phyloP scores from a whole-genome alignment of 2,329 filamentous ascomycete species.

The Biscogniauxia sp. region DNA sequence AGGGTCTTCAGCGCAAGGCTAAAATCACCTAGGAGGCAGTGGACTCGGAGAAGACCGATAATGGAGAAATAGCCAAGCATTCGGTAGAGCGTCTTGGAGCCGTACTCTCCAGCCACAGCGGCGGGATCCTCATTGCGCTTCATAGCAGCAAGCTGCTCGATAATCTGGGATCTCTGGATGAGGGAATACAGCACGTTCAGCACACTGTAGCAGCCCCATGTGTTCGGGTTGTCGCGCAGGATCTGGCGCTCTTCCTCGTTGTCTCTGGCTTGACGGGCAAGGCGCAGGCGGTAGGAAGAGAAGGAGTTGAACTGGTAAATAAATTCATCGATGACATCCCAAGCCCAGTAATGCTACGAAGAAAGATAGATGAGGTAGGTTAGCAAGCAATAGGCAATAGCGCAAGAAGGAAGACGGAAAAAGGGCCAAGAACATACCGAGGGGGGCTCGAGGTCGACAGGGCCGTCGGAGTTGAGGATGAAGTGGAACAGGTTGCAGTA shows the following conservation, averaged over 20 bases:
- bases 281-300: conserved; percentile 91
- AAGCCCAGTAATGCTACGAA: conserved; percentile 93
- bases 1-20: conserved; percentile 97
- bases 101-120: conserved; percentile 90
- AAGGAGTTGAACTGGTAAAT: conserved; percentile 99
- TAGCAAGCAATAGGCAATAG: conserved; percentile 8
- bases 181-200: conserved; percentile 99
- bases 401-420: background rate
- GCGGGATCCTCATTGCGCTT: conserved; percentile 90
- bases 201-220: conserved; percentile 99
- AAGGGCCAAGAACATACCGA: conserved; percentile 63
- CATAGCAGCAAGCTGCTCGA: conserved; percentile 91
- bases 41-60: conserved; percentile 92
- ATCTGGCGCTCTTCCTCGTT: conserved; percentile 92
- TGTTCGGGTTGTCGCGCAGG: conserved; percentile 95
- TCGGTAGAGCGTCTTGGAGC: conserved; percentile 88
- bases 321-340: conserved; percentile 99
- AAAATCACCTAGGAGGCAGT: conserved; percentile 96
- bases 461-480: conserved; percentile 98
- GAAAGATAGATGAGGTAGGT: conserved; percentile 43
- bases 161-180: conserved; percentile 97
- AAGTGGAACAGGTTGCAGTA: conserved; percentile 99
- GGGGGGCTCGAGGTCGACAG: conserved; percentile 92
- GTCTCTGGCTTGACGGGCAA: conserved; percentile 72
- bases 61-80: conserved; percentile 99